These are phyloP conservation scores for Pseudopyricularia javanii DNA, from an alignment of 2,329 filamentous ascomycete species.

Conservation along the genomic window DNA sequence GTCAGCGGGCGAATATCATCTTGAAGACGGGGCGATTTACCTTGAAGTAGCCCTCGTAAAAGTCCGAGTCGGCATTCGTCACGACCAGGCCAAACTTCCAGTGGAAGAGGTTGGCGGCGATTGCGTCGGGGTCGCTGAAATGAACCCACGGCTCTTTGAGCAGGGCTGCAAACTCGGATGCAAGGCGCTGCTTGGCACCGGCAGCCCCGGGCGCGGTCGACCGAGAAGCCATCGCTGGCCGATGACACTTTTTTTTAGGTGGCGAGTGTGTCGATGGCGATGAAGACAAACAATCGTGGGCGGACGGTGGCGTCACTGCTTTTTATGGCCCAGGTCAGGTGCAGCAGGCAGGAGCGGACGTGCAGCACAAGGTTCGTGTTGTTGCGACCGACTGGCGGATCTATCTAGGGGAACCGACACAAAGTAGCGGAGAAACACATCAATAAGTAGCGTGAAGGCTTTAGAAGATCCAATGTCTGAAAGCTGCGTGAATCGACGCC, in stretches of 20 bases:
- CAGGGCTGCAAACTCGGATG: slow-evolving; percentile 76
- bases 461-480: too few relatives aligned
- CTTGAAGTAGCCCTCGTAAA: slow-evolving; percentile 87
- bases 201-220: slow-evolving; percentile 7
- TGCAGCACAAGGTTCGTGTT: too few relatives aligned
- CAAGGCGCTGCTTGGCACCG: slow-evolving; percentile 66
- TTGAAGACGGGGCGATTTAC: slow-evolving; percentile 19
- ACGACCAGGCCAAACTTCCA: slow-evolving; percentile 88
- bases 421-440: too few relatives aligned
- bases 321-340: too few relatives aligned
- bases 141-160: slow-evolving; percentile 89
- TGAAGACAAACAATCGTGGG: neutral
- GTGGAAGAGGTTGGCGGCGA: slow-evolving; percentile 58
- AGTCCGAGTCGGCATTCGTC: slow-evolving; percentile 81
- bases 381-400: too few relatives aligned
- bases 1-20: neutral
- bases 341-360: too few relatives aligned
- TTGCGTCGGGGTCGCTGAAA: slow-evolving; percentile 50
- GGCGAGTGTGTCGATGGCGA: neutral
- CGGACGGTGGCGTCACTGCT: too few relatives aligned
- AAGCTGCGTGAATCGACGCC: too few relatives aligned
- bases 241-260: neutral
- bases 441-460: too few relatives aligned
- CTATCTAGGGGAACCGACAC: too few relatives aligned
- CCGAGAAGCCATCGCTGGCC: neutral